Base-by-base conservation (phyloP, 768 basidiomycete genomes). In the Sistotremastrum suecicum region DNA sequence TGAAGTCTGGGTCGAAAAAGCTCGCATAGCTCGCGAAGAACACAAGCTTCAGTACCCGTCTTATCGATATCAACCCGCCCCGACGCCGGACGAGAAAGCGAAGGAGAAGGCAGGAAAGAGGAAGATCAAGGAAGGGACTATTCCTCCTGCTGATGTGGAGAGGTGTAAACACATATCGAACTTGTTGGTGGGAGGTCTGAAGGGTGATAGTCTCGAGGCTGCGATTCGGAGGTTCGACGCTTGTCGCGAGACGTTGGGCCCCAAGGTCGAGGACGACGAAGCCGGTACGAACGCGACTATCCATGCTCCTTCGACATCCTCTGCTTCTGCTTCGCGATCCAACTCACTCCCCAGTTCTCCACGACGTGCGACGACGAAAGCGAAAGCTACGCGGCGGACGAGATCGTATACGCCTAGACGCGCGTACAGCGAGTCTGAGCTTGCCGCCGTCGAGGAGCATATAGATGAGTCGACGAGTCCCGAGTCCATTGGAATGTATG, bases 11-110 rank as follows among this genome's bases (percentile, higher is more conserved):
- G 85, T 87, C 57, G 78, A 69, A 34, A 80, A 79, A 60, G 85
- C 80, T 4, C 66, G 73, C 37, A 64, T 72, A 4, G 84, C 84
- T 0, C 79, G 80, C 55, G 76, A 72, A 0, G 83, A 84, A 57
- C 84, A 87, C 58, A 70, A 83, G 44, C 67, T 68, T 42, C 68
- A 74, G 47, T 86, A 86, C 57, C 84, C 84, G 1, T 80, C 85
- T 60, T 88, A 85, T 83, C 68, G 85, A 42, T 88, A 85, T 59
- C 71, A 80, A 42, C 83, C 81, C 3, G 77, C 74, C n/a, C 62
- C 70, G 11, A 70, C 65, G 51, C 67, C 60, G 43, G 61, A 68
- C 43, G 65, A 61, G 42, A 63, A 55, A 51, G 53, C 68, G 51
- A 64, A 66, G 47, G 65, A 71, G 50, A 63, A 70, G 7, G 63